phyloP scores from a whole-genome alignment of 441 rosid species.

The Croton laevigatus region DNA sequence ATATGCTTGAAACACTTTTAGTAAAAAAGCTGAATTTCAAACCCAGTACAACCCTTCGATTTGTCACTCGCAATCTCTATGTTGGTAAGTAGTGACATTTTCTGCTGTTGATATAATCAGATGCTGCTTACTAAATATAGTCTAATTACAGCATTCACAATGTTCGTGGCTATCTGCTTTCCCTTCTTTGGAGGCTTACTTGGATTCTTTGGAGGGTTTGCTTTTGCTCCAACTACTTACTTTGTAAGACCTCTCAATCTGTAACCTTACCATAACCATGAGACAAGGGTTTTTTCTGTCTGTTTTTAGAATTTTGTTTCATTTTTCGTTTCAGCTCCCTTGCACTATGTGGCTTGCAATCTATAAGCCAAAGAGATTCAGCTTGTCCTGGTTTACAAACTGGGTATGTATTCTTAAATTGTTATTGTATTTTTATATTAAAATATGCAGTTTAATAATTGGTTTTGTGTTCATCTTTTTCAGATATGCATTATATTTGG shows the following conservation, averaged over 20 bases:
- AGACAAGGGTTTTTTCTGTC: neutral
- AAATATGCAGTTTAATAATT: neutral
- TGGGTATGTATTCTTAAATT: constrained; percentile 44
- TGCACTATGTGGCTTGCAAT: constrained; percentile 71
- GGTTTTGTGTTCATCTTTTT: neutral
- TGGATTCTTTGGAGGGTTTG: constrained; percentile 84
- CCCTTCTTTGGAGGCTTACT: constrained; percentile 81
- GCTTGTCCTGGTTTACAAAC: constrained; percentile 60
- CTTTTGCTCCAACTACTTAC: constrained; percentile 80
- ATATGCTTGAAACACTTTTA: constrained; percentile 74
- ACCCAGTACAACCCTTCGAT: constrained; percentile 53
- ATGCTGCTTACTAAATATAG: neutral
- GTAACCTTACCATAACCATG: neutral
- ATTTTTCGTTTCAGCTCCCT: constrained; percentile 51
- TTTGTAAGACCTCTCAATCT: constrained; percentile 38
- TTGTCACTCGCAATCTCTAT: constrained; percentile 50
- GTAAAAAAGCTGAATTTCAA: constrained; percentile 52
- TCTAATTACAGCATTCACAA: constrained; percentile 47
- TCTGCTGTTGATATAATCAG: neutral
- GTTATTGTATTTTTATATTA: neutral
- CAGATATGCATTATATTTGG: constrained; percentile 74
- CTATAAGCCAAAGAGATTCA: constrained; percentile 60
- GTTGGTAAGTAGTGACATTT: constrained; percentile 49
- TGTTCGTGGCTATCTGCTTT: constrained; percentile 54
- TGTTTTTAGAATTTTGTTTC: neutral